Percentiles rank a stretch among this genome's conserved stretches.
Evolutionary conservation across 2,329 filamentous ascomycete genomes (phyloP).

Genomic region (Parafenestella ontariensis): DNA sequence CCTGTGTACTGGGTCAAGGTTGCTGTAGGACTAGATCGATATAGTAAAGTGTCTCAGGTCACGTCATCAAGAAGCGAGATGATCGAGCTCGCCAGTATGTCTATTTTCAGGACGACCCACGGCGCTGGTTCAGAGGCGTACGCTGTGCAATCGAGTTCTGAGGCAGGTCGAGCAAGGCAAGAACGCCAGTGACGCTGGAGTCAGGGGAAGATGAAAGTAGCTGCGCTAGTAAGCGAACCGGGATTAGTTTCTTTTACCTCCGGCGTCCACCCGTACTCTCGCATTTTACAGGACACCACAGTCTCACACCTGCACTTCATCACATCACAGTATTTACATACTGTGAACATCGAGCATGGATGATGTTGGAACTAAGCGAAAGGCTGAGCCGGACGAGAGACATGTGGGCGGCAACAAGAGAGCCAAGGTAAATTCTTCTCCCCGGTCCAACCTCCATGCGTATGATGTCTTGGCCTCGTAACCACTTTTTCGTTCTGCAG

Average conservation of each 20-base stretch:
- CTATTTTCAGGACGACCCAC: not conserved
- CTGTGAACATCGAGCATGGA: slow-evolving; percentile 19
- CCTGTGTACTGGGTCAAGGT: not conserved
- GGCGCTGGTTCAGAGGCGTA: not conserved
- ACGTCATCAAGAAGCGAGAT: slow-evolving; percentile 5
- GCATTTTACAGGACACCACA: too few species aligned
- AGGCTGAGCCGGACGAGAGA: slow-evolving; percentile 40
- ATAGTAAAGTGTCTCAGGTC: slow-evolving; percentile 1
- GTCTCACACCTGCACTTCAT: slow-evolving; percentile 3
- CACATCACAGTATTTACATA: not conserved
- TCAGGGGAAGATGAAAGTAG: slow-evolving; percentile 3
- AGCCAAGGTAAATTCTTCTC: slow-evolving; percentile 45
- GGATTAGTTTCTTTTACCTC: slow-evolving; percentile 11
- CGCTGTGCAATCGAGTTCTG: not conserved
- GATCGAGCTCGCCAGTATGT: slow-evolving; percentile 6
- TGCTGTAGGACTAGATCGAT: slow-evolving; percentile 4
- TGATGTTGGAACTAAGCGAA: slow-evolving; percentile 44
- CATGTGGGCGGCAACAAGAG: slow-evolving; percentile 42
- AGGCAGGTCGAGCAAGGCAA: slow-evolving; percentile 5
- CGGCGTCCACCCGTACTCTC: not conserved
- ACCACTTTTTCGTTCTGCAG: slow-evolving; percentile 26
- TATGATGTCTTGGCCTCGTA: slow-evolving; percentile 17
- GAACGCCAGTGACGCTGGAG: not conserved
- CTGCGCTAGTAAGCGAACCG: slow-evolving; percentile 13
- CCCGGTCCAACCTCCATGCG: slow-evolving; percentile 6